phyloP scores from a whole-genome alignment of 768 basidiomycete genomes.

The Scleroderma bovista region DNA sequence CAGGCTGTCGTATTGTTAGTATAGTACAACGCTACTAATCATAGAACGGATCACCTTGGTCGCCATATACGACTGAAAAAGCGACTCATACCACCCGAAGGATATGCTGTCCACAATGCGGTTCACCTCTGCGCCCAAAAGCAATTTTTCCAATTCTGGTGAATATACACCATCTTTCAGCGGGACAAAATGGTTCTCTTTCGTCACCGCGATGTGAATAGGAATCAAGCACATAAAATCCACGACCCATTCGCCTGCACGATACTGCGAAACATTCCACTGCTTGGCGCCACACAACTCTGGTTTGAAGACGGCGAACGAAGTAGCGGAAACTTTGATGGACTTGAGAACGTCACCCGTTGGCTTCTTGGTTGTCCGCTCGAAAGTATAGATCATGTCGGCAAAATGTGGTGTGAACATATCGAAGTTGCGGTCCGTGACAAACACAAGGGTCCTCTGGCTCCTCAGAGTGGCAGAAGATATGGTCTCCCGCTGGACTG shows the following conservation, averaged over 20 bases:
- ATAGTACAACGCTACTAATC: not conserved
- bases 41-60: constrained; percentile 29
- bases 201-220: constrained; percentile 50
- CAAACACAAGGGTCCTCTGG: constrained; percentile 33
- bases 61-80: constrained; percentile 52
- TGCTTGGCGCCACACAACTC: constrained; percentile 1
- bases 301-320: constrained; percentile 16
- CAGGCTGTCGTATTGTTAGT: constrained; percentile 33
- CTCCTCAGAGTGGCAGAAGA: constrained; percentile 23
- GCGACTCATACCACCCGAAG: constrained; percentile 54
- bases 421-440: constrained; percentile 29
- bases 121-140: constrained; percentile 49
- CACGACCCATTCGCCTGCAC: constrained; percentile 54
- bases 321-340: constrained; percentile 24
- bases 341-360: constrained; percentile 35
- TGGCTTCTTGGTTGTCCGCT: constrained; percentile 43
- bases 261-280: constrained; percentile 33
- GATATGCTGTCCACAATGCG: constrained; percentile 45
- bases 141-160: constrained; percentile 38
- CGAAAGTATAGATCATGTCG: constrained; percentile 37
- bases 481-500: constrained; percentile 37
- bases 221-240: constrained; percentile 52
- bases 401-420: constrained; percentile 35
- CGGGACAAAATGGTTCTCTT: constrained; percentile 51
- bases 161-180: constrained; percentile 48